phyloP scores from a whole-genome alignment of 306 rosid genomes.

The Quillaja saponaria region DNA sequence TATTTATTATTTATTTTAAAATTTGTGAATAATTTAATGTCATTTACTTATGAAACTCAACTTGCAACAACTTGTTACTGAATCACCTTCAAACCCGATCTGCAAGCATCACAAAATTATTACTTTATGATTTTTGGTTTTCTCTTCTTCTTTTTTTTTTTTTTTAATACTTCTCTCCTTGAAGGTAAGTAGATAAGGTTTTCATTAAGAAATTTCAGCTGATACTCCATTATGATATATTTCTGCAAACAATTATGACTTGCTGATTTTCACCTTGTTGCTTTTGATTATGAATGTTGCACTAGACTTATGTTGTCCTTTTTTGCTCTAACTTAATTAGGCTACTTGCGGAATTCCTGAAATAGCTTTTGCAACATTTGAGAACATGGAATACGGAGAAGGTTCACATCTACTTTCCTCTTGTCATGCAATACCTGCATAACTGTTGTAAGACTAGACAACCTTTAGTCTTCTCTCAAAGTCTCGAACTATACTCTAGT shows the following conservation, averaged over 20 bases:
- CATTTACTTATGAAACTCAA: no score
- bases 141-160: background rate
- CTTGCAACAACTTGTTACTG: no score
- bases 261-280: no score
- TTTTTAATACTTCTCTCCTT: slow-evolving; percentile 11
- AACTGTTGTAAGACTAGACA: no score
- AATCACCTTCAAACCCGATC: no score
- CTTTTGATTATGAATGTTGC: slow-evolving; percentile 24
- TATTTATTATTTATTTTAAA: no score
- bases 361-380: slow-evolving; percentile 88
- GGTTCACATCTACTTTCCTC: slow-evolving; percentile 48
- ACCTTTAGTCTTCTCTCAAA: no score
- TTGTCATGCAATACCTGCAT: no score
- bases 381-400: slow-evolving; percentile 98
- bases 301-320: slow-evolving; percentile 31
- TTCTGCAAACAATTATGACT: slow-evolving; percentile 1
- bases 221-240: no score
- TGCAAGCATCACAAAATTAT: no score
- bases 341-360: slow-evolving; percentile 97
- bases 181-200: slow-evolving; percentile 19
- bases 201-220: background rate
- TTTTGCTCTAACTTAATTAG: slow-evolving; percentile 49
- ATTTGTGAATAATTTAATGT: no score
- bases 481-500: no score
- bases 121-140: slow-evolving; percentile 14